Evolutionary conservation across 2,329 filamentous ascomycete genomes (phyloP), one percentile per base, ranked within the genome.

Genomic region (Cordyceps cateniannulata): DNA sequence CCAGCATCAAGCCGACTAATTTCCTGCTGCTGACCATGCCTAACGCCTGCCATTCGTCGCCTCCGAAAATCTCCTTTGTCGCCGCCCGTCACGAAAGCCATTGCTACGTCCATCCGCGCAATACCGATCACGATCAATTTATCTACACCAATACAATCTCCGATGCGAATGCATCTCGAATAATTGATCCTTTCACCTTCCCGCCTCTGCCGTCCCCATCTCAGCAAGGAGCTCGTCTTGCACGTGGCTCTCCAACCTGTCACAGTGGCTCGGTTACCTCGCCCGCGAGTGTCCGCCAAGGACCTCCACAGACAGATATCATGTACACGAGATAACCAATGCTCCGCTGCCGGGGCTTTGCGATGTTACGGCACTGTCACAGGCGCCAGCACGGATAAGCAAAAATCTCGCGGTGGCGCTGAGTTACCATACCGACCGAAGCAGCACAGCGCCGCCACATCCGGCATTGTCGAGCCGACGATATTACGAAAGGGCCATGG

Each of bases 231-330:
- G 61, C 56, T 55, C 55, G 55, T 49, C 52, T 42, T 25, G 50
- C 61, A 54, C 55, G 55, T 55, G 61, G 52, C 63, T 62, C 61
- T 52, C 20, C 32, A 35, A 20, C 18, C 45, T 59, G 51, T 64
- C 68, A 73, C 71, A 63, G 66, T 75, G 73, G 73, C 73, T 65
- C 65, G 65, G 63, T 61, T 71, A 62, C 73, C 73, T 66, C 71
- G 74, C 66, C 70, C 73, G 72, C 77, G 79, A 74, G 71, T 75
- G 67, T 71, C 73, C 69, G 74, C 76, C 70, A 73, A 74, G 70
- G 76, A 77, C 76, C 68, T 72, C 59, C 68, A 68, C 63, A 72
- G 61, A 68, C 64, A 64, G 49, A 63, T 69, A 61, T 61, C 55
- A 80, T 81, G 79, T 66, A 68, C 65, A 49, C 71, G 59, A 73